Base-by-base conservation (phyloP, 371 early-diverging fungal species). In the Mucor saturninus region DNA sequence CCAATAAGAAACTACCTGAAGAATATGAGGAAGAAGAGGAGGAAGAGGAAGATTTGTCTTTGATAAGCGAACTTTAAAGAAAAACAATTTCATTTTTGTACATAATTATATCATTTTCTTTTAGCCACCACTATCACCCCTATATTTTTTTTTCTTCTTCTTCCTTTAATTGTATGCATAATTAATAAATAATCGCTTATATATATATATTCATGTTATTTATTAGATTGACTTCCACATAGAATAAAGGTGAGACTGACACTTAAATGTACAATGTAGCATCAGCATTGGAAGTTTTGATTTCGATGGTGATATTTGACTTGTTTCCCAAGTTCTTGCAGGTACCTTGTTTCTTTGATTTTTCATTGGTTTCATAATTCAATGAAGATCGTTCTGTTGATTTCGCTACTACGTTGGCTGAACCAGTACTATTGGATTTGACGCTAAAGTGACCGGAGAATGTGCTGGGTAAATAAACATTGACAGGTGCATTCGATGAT, bases 1-100 rank as follows among this genome's bases (percentile, higher is more conserved):
- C 79, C 5, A 81, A 81, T 52, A 54, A 75, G 62, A 72, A 72
- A 29, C 67, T 71, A 14, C 77, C 76, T 13, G 28, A 48, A 45
- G 48, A 57, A 29, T 43, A 45, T 15, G 57, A 32, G 15, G 57
- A 56, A 21, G 57, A 57, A 26, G 54, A 61, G 3, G 54, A 53
- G 4, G 55, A 55, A 5, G 62, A 50, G 5, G 50, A 50, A 2
- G 50, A 50, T 30, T 35, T 35, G 35, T 4, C 35, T 35, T 8
- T 8, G 4, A 35, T 8, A 6, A 35, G 35, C 35, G 35, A 35
- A 35, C 35, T 6, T 35, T 35, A 35, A 35, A 35, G 4, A 35
- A 35, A 6, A 8, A 4, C 35, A 35, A 35, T 1, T 35, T 35
- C 8, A 6, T 35, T 35, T 35, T 35, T 35, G 35, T 35, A 35